phyloP scores from a whole-genome alignment of 116 monocot species.

The Cymodocea nodosa region DNA sequence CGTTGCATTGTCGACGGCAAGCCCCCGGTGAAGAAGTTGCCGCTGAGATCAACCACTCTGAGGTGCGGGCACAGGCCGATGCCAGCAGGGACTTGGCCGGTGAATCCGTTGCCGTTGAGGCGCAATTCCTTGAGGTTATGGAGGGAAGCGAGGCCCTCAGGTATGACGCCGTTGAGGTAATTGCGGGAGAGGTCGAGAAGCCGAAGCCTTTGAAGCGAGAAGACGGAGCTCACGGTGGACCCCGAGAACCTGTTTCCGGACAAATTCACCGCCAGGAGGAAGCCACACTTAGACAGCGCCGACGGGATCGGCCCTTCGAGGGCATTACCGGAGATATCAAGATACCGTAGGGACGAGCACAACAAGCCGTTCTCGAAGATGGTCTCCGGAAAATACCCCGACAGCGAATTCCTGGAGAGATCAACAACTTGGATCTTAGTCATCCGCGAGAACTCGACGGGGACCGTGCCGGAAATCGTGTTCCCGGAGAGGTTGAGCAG shows the following conservation, averaged over 20 bases:
- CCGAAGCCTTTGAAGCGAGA: constrained; percentile 17
- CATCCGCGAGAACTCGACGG: constrained; percentile 5
- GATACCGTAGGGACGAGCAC: constrained; percentile 14
- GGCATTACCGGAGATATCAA: constrained; percentile 20
- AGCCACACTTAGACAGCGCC: constrained; percentile 9
- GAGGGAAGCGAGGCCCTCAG: constrained; percentile 13
- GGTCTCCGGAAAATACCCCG: constrained; percentile 13
- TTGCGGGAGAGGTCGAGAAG: constrained; percentile 34
- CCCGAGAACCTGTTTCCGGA: constrained; percentile 46
- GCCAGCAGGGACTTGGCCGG: constrained; percentile 19
- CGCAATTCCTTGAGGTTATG: constrained; percentile 27
- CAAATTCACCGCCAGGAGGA: constrained; percentile 27
- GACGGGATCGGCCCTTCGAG: constrained; percentile 18
- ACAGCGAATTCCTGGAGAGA: constrained; percentile 26
- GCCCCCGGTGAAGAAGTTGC: constrained; percentile 22
- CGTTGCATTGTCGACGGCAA: constrained; percentile 23
- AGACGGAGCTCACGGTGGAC: constrained; percentile 4
- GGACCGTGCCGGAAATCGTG: constrained; percentile 23
- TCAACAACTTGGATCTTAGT: constrained; percentile 15
- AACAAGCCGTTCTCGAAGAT: constrained; percentile 11
- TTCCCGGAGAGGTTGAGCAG: constrained; percentile 31
- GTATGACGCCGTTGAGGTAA: constrained; percentile 24
- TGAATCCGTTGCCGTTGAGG: constrained; percentile 19
- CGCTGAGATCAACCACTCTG: constrained; percentile 25
- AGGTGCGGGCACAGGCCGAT: constrained; percentile 37